Base-by-base conservation (phyloP, 2,329 filamentous ascomycete species). In the Drechmeria coniospora region DNA sequence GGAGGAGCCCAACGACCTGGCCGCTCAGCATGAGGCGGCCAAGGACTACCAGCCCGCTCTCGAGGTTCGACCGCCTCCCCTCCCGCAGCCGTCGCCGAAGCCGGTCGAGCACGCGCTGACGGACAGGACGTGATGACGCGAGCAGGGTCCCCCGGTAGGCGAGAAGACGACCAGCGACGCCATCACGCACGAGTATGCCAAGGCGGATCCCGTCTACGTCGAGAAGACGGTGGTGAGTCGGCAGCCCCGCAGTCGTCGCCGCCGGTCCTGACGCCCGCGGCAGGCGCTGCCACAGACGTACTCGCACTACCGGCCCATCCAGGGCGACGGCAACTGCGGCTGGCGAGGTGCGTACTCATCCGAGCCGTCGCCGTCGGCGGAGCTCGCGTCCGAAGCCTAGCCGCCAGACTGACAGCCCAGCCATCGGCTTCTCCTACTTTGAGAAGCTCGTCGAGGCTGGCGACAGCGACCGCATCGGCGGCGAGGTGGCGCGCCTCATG, bases 311-410 rank as follows among this genome's bases (percentile, higher is more conserved):
- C 81, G 90, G 30, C 77, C 77, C 8, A 74, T 93, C 50, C 76
- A 79, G 53, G 87, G 90, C 29, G 87, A 95, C 56, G 90, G 90
- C 33, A 92, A 92, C 50, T 95, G 90, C 56, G 90, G 87, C 45
- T 95, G 90, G 87, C 73, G 87, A 77, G 90, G 87, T 94, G 65
- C 61, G 75, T 59, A 40, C 37, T 38, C 28, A 21, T 17, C 29
- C 25, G n/a, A n/a, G n/a, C n/a, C n/a, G n/a, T n/a, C n/a, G n/a
- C n/a, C n/a, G n/a, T n/a, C n/a, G n/a, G n/a, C n/a, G n/a, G n/a
- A n/a, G n/a, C n/a, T n/a, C n/a, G n/a, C n/a, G n/a, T n/a, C n/a
- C n/a, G n/a, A n/a, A n/a, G n/a, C n/a, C n/a, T n/a, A n/a, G n/a
- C n/a, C n/a, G n/a, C n/a, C n/a, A n/a, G 27, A 21, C 25, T 30